A percentile compares a stretch with the other conserved stretches of the same genome.
phyloP scores from a whole-genome alignment of 2,329 filamentous ascomycete genomes.

The Clonostachys sp. region DNA sequence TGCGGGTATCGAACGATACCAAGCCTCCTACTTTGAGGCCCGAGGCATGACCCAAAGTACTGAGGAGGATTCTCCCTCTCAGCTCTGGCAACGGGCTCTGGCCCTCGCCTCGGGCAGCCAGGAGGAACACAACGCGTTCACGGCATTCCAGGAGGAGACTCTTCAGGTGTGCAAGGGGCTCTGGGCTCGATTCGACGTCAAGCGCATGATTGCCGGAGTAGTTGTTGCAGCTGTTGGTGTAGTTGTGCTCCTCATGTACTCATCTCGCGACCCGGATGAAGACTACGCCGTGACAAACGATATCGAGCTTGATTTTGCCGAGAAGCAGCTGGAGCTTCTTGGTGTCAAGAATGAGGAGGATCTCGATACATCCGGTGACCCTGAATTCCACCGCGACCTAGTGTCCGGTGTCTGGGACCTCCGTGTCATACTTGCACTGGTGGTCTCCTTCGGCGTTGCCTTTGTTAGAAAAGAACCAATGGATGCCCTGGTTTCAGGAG shows the following conservation, averaged over 20 bases:
- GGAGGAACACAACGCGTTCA: conserved; percentile 54
- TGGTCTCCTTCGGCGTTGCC: conserved; percentile 16
- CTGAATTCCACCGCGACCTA: conserved; percentile 21
- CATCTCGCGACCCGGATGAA: conserved; percentile 52
- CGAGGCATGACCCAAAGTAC: conserved; percentile 61
- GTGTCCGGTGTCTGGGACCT: conserved; percentile 28
- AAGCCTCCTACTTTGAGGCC: conserved; percentile 73
- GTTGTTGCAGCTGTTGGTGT: conserved; percentile 65
- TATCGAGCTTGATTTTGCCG: conserved; percentile 53
- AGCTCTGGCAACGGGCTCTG: conserved; percentile 26
- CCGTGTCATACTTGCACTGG: conserved; percentile 22
- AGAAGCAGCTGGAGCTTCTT: conserved; percentile 50
- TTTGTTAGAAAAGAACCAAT: conserved; percentile 24
- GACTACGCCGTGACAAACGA: conserved; percentile 50
- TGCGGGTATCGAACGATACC: conserved; percentile 86
- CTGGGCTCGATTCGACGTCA: conserved; percentile 89
- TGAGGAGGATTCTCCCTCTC: conserved; percentile 28
- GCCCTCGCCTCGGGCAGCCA: conserved; percentile 11
- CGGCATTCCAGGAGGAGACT: conserved; percentile 72
- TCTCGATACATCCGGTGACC: conserved; percentile 10
- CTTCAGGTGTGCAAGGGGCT: conserved; percentile 74
- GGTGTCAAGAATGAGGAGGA: conserved; percentile 1
- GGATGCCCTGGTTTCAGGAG: conserved; percentile 35
- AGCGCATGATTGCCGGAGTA: conserved; percentile 80
- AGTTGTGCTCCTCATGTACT: conserved; percentile 67